Conservation (phyloP, 495 filamentous ascomycete species). For the Pyrenopolyporus hunteri region DNA sequence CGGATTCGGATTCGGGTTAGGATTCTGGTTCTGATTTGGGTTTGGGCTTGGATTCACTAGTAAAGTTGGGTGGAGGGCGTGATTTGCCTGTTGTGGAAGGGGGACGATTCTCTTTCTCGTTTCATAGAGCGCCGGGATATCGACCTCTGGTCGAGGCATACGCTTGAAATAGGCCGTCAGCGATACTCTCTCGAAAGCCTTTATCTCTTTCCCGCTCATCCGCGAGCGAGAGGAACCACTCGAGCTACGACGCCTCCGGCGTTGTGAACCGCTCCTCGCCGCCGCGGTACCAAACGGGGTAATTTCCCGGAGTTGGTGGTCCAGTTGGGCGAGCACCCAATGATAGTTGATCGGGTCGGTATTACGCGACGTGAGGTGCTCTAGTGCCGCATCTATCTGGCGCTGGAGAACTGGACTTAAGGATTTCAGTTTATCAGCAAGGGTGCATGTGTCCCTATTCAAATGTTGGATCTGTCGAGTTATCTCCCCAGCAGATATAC, state of each 20-base stretch:
- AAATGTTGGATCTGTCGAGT: slow-evolving; percentile 39
- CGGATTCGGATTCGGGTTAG: neutral
- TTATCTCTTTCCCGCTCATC: slow-evolving; percentile 18
- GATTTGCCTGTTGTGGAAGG: neutral
- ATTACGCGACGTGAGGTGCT: slow-evolving; percentile 28
- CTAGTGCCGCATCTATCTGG: slow-evolving; percentile 43
- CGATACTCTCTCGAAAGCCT: slow-evolving; percentile 38
- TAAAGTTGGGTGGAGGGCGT: neutral
- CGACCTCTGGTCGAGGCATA: slow-evolving; percentile 34
- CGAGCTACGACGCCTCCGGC: neutral
- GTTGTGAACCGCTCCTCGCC: neutral
- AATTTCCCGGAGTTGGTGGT: slow-evolving; percentile 38
- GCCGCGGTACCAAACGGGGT: neutral
- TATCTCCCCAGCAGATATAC: slow-evolving; percentile 36
- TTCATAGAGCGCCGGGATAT: slow-evolving; percentile 36
- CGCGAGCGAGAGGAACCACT: slow-evolving; percentile 1
- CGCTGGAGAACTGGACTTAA: slow-evolving; percentile 38
- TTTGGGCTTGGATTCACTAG: no score
- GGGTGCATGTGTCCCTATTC: slow-evolving; percentile 28
- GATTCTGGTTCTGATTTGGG: neutral
- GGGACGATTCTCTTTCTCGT: slow-evolving; percentile 11
- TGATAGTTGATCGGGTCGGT: slow-evolving; percentile 30
- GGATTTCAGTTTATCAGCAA: slow-evolving; percentile 40
- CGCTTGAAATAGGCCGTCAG: slow-evolving; percentile 49
- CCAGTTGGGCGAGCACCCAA: slow-evolving; percentile 45